Evolutionary conservation across 805 yeast species (phyloP).

Genomic region (Kazachstania viticola): DNA sequence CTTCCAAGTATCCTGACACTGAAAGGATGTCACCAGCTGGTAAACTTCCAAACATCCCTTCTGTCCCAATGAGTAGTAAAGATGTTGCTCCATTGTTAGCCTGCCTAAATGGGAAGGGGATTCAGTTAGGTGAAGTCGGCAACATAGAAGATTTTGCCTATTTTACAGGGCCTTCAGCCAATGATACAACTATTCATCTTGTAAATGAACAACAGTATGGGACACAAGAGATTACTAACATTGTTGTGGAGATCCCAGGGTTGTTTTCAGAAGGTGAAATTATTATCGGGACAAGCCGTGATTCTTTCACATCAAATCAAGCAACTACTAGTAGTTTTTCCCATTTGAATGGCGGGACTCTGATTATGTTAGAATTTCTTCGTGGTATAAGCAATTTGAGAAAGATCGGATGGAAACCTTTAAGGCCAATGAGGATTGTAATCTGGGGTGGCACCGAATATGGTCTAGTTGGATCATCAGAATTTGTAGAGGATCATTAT

Average conservation of each 20-base stretch:
- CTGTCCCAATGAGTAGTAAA: slow-evolving; percentile 37
- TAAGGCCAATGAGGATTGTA: slow-evolving; percentile 55
- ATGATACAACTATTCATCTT: slow-evolving; percentile 26
- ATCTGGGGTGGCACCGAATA: slow-evolving; percentile 79
- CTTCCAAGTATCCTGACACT: slow-evolving; percentile 34
- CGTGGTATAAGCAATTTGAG: slow-evolving; percentile 37
- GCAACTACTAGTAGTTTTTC: slow-evolving; percentile 25
- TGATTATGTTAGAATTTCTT: slow-evolving; percentile 40
- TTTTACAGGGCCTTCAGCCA: slow-evolving; percentile 35
- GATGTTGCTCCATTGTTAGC: slow-evolving; percentile 33
- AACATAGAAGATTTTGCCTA: slow-evolving; percentile 33
- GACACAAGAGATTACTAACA: slow-evolving; percentile 36
- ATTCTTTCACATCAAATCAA: slow-evolving; percentile 38
- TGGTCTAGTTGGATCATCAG: slow-evolving; percentile 67
- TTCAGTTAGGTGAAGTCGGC: slow-evolving; percentile 30
- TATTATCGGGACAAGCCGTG: slow-evolving; percentile 46
- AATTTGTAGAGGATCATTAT: slow-evolving; percentile 55
- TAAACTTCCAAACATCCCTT: slow-evolving; percentile 41
- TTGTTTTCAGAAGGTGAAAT: slow-evolving; percentile 40
- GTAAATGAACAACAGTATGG: slow-evolving; percentile 32
- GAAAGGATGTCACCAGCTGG: slow-evolving; percentile 32
- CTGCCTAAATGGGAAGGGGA: slow-evolving; percentile 30
- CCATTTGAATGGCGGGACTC: slow-evolving; percentile 40
- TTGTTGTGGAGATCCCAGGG: slow-evolving; percentile 46
- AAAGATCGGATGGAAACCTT: slow-evolving; percentile 56